Percentiles rank a stretch among this genome's conserved stretches.
phyloP scores from a whole-genome alignment of 2,329 filamentous ascomycete species.

The Cordyceps fumosorosea region DNA sequence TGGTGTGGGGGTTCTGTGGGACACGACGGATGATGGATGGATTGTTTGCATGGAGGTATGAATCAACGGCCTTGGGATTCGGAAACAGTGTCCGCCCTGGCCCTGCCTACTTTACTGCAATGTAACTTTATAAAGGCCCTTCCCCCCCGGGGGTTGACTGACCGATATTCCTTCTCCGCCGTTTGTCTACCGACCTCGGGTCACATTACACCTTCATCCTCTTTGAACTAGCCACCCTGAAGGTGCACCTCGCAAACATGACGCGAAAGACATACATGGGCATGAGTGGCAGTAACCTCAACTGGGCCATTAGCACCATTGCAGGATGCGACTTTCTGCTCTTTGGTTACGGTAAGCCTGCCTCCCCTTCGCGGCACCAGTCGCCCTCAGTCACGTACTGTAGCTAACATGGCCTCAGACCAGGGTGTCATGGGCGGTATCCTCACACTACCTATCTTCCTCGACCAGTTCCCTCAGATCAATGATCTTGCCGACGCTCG shows the following conservation, averaged over 20 bases:
- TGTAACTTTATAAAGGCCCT: constrained; percentile 13
- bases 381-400: no score
- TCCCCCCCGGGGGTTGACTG: not conserved
- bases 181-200: not conserved
- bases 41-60: not conserved
- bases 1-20: constrained; percentile 4
- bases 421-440: constrained; percentile 72
- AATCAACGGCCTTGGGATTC: not conserved
- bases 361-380: not conserved
- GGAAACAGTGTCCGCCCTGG: not conserved
- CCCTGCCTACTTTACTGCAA: not conserved
- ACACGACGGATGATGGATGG: not conserved
- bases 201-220: not conserved
- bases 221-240: not conserved
- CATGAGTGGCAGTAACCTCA: constrained; percentile 57
- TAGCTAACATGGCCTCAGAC: constrained; percentile 43
- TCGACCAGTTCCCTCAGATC: constrained; percentile 49
- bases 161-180: not conserved
- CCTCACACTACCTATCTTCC: constrained; percentile 58
- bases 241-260: constrained; percentile 14
- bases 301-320: constrained; percentile 62
- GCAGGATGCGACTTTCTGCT: constrained; percentile 67
- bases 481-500: constrained; percentile 30
- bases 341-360: constrained; percentile 44
- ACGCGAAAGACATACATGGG: constrained; percentile 50